phyloP scores from a whole-genome alignment of 2,329 filamentous ascomycete species.

The Trichoderma simmonsii region DNA sequence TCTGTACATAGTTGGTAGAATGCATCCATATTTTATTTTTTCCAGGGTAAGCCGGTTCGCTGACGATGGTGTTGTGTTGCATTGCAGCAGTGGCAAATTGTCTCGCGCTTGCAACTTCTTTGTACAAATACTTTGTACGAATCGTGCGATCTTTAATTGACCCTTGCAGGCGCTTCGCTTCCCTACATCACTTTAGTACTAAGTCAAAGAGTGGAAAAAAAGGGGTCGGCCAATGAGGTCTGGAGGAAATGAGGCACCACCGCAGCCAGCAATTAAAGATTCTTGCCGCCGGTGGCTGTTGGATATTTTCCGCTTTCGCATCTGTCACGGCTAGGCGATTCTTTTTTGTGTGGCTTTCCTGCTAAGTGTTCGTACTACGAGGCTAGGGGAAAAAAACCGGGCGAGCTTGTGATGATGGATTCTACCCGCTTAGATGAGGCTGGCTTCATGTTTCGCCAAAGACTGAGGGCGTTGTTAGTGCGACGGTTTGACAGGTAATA shows the following conservation, averaged over 20 bases:
- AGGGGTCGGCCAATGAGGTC: constrained; percentile 13
- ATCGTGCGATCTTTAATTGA: not conserved
- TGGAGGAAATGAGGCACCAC: not conserved
- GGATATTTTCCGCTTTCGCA: not conserved
- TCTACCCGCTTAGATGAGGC: not conserved
- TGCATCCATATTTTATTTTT: not conserved
- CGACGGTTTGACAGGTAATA: not conserved
- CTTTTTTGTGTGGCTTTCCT: not conserved
- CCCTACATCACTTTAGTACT: not conserved
- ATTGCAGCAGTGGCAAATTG: not conserved
- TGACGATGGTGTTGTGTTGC: not conserved
- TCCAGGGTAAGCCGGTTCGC: not conserved
- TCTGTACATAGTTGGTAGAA: not conserved
- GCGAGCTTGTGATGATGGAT: not conserved
- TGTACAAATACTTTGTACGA: not conserved
- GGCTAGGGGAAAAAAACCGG: not conserved
- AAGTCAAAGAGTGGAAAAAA: not conserved
- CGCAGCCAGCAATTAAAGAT: constrained; percentile 2
- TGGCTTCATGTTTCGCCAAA: not conserved
- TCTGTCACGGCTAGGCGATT: not conserved
- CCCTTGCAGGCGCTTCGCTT: constrained; percentile 5
- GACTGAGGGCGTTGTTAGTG: not conserved
- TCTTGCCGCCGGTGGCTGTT: not conserved
- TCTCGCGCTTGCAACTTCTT: not conserved
- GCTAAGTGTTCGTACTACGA: not conserved